Evolutionary conservation across 257 asterid genomes (phyloP), one percentile per base, ranked within the genome.

Genomic region (Solanum stenotomum): DNA sequence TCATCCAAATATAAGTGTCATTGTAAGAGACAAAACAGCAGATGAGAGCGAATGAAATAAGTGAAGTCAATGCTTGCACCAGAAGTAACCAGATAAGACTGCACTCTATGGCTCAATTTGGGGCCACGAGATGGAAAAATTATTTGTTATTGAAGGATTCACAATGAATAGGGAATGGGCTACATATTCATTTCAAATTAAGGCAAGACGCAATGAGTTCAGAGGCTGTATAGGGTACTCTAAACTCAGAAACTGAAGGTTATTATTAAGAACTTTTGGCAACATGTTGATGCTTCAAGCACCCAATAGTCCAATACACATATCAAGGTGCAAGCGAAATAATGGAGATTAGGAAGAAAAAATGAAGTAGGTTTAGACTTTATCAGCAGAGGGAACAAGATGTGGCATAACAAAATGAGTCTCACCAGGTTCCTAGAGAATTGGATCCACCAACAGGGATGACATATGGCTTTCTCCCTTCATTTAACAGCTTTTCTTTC

Each of bases 371-470:
- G 71, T 31, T 52, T 82, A 82, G 2, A 61, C 29, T 82, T 31
- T 82, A 82, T 49, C 70, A 49, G 86, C 86, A 82, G 65, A 82
- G 71, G 44, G 63, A 82, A 82, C 70, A 82, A 49, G 70, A 15
- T 18, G 71, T 49, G 27, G 71, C 29, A 44, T 82, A 29, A 85
- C 3, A 31, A 37, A 61, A 82, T 52, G 49, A 86, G 87, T 67
- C 92, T 94, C 92, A 96, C 99, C 99, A 97, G 87, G 99, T 95
- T 87, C 99, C 99, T 89, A 96, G 87, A 88, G 98, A 94, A 93
- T 97, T 94, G 61, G 99, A 97, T 92, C 99, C 99, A 61, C 99
- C 99, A 85, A 93, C 98, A 87, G 99, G 98, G 91, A 97, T 94
- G 87, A 96, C 95, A 87, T 97, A 97, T 14, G 99, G 99, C 91